Percentiles rank a stretch among this genome's conserved stretches.
These are phyloP conservation scores for Chlamydomonas sp. DNA, from an alignment of 139 green algal species.

Conservation along the genomic window DNA sequence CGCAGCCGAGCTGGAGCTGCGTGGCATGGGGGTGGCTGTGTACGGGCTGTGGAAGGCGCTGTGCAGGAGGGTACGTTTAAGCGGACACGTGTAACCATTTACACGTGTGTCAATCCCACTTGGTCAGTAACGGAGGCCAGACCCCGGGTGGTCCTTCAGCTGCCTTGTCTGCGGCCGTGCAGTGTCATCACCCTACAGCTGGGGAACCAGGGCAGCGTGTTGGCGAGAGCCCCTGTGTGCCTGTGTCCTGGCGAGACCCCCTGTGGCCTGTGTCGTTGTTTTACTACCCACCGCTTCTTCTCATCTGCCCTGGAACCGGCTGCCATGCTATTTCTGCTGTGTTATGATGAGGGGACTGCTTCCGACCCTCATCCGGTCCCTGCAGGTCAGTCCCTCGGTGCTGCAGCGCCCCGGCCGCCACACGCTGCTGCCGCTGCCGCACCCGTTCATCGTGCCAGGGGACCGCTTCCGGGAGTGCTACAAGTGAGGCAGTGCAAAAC, in stretches of 20 bases:
- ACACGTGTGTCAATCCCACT: not conserved
- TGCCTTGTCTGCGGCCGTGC: not conserved
- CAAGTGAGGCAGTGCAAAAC: constrained; percentile 89
- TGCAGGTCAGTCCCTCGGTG: constrained; percentile 27
- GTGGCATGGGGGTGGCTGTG: not conserved
- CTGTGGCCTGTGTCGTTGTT: not conserved
- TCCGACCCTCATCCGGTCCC: not conserved
- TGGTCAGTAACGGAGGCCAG: not conserved
- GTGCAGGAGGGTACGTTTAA: constrained; percentile 20
- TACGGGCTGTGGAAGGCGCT: constrained; percentile 29
- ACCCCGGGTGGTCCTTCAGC: not conserved
- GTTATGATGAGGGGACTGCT: not conserved
- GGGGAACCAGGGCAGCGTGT: not conserved
- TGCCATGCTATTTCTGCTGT: no score
- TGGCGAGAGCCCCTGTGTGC: not conserved
- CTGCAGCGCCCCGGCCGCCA: constrained; percentile 35
- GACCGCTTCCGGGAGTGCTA: constrained; percentile 90
- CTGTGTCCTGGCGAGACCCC: not conserved
- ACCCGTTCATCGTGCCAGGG: constrained; percentile 82
- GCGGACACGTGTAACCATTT: not conserved
- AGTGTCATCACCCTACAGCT: not conserved
- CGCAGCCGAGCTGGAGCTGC: not conserved
- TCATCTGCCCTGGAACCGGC: not conserved
- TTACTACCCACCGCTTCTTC: not conserved
- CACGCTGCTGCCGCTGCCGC: constrained; percentile 82